Evolutionary conservation across 768 basidiomycete species (phyloP).

Genomic region (Mycena vitilis): DNA sequence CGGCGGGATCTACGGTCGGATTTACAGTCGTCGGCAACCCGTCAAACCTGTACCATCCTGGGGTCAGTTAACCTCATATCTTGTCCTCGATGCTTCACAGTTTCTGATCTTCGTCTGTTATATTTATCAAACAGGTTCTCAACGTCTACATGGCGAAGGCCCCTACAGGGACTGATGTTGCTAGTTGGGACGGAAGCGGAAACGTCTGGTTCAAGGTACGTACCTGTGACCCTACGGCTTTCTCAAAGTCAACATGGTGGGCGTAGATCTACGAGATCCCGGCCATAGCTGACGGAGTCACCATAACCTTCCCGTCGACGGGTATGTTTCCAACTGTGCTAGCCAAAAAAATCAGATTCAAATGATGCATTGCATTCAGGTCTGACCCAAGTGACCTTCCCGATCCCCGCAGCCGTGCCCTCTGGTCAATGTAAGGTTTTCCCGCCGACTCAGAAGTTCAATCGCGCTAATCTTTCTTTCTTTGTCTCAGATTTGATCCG

Average conservation of each 20-base stretch:
- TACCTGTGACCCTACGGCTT: not conserved
- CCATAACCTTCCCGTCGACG: slow-evolving; percentile 45
- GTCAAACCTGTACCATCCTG: slow-evolving; percentile 24
- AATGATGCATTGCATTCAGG: not conserved
- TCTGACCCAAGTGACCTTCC: slow-evolving; percentile 21
- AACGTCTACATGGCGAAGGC: slow-evolving; percentile 16
- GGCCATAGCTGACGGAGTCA: slow-evolving; percentile 46
- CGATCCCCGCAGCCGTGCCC: slow-evolving; percentile 28
- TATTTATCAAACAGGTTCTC: slow-evolving; percentile 8
- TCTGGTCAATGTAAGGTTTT: slow-evolving; percentile 31
- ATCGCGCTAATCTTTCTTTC: too few relatives aligned
- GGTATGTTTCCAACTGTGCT: not conserved
- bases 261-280: slow-evolving; percentile 45
- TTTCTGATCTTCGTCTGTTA: not conserved
- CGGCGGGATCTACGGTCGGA: slow-evolving; percentile 29
- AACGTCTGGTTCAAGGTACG: slow-evolving; percentile 34
- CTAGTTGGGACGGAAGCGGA: slow-evolving; percentile 28
- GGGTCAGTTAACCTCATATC: not conserved
- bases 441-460: too few relatives aligned
- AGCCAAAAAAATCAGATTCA: too few relatives aligned
- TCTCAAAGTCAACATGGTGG: too few relatives aligned
- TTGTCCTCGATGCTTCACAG: too few relatives aligned
- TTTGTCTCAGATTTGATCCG: too few relatives aligned
- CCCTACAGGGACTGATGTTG: slow-evolving; percentile 19
- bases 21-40: slow-evolving; percentile 30